Base-by-base conservation (phyloP, 768 basidiomycete genomes). In the Xerocomellus intermedius region DNA sequence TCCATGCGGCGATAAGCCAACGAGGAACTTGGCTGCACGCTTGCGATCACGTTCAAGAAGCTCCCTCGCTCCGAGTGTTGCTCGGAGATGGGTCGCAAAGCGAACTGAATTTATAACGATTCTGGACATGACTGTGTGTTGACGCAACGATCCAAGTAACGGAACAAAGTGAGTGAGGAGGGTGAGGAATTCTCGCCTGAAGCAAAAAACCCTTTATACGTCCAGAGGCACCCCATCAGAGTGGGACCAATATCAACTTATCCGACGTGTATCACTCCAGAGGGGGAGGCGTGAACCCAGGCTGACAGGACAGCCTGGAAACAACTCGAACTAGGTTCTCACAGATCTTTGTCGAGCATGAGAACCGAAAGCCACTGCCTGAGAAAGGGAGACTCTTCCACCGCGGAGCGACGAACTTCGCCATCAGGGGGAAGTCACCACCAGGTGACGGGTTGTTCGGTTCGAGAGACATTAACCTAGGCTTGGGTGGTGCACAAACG, bases 1-100 rank as follows among this genome's bases (percentile, higher is more conserved):
- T 16, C 83, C 82, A 55, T 84, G 81, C 0, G 82, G 78, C 50
- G 81, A 79, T 39, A 80, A 37, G 22, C 82, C 82, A 26, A 75
- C 70, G n/a, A 83, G 62, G 59, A 85, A 59, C 73, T 82, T 85
- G 68, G 75, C 68, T 12, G 83, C 82, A 16, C 84, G 79, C 42
- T 75, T 74, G 56, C 74, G 71, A 67, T 85, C 83, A 64, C 78
- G 77, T 28, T 79, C 74, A 43, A 84, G 68, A 58, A 85, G 73
- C 33, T 80, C 74, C 61, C 69, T 75, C 17, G 75, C 80, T 42
- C 77, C 75, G n/a, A 70, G 56, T 57, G 62, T 52, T 28, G 59
- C 56, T 65, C 67, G 59, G 62, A 84, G 50, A 58, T 75, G 75
- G 37, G 79, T 73, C 22, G 73, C 64, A 68, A 24, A 24, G 24